phyloP scores from a whole-genome alignment of 148 eudicot genomes.

The Selenicereus undatus region DNA sequence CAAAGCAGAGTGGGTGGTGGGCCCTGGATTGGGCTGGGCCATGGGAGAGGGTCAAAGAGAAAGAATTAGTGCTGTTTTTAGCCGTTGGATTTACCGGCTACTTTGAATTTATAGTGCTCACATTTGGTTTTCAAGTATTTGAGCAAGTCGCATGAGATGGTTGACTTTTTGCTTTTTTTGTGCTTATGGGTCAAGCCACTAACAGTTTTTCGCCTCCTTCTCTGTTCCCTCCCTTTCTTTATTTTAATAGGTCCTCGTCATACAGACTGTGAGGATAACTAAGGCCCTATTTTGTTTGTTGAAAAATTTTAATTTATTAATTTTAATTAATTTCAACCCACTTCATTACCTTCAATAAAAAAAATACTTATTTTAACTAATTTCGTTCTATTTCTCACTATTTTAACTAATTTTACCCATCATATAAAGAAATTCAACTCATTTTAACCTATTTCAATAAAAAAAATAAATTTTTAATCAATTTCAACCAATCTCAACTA shows the following conservation, averaged over 20 bases:
- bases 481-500: too few relatives aligned
- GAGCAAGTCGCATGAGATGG: not conserved
- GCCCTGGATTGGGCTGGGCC: not conserved
- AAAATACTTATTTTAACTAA: too few relatives aligned
- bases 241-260: not conserved
- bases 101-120: not conserved
- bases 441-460: too few relatives aligned
- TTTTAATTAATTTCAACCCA: too few relatives aligned
- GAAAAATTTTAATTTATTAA: too few relatives aligned
- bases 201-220: not conserved
- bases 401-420: too few relatives aligned
- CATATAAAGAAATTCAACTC: too few relatives aligned
- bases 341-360: too few relatives aligned
- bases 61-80: not conserved
- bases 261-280: too few relatives aligned
- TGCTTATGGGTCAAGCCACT: not conserved
- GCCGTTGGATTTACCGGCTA: constrained; percentile 9
- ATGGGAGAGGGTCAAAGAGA: constrained; percentile 10
- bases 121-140: not conserved
- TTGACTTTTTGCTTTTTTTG: constrained; percentile 11
- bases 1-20: constrained; percentile 17
- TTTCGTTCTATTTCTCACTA: too few relatives aligned
- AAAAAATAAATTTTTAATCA: too few relatives aligned
- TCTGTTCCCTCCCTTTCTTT: not conserved
- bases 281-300: too few relatives aligned